phyloP scores from a whole-genome alignment of 2,329 filamentous ascomycete genomes.

The Fusarium anguioides region DNA sequence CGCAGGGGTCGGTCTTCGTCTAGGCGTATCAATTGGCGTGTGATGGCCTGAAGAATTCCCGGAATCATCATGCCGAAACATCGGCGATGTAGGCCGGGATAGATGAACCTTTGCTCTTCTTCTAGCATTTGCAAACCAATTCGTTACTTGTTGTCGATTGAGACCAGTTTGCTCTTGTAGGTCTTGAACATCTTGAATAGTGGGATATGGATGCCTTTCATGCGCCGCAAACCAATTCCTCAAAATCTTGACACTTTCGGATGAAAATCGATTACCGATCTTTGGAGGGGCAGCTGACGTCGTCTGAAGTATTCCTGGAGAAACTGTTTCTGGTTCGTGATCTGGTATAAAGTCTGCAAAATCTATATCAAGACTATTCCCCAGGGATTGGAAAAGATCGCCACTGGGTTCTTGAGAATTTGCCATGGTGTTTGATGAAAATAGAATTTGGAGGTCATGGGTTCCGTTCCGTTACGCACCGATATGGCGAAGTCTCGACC shows the following conservation, averaged over 20 bases:
- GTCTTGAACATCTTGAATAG: slow-evolving; percentile 80
- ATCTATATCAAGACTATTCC: not conserved
- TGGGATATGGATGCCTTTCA: slow-evolving; percentile 82
- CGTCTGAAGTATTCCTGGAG: slow-evolving; percentile 22
- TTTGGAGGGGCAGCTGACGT: slow-evolving; percentile 28
- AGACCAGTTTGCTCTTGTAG: slow-evolving; percentile 80
- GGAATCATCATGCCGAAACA: slow-evolving; percentile 34
- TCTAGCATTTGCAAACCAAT: slow-evolving; percentile 89
- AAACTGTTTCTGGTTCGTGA: slow-evolving; percentile 13
- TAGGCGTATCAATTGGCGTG: slow-evolving; percentile 67
- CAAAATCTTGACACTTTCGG: slow-evolving; percentile 59
- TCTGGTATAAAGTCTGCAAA: slow-evolving; percentile 1
- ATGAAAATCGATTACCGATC: slow-evolving; percentile 32
- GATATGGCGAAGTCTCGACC: slow-evolving; percentile 32
- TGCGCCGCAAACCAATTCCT: slow-evolving; percentile 84
- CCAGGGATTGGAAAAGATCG: not conserved
- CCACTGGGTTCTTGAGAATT: slow-evolving; percentile 1
- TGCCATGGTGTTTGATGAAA: slow-evolving; percentile 11
- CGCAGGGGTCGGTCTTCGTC: slow-evolving; percentile 52
- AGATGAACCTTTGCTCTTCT: slow-evolving; percentile 74
- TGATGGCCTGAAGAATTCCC: slow-evolving; percentile 22
- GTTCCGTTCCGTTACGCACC: not conserved
- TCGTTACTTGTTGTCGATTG: slow-evolving; percentile 81
- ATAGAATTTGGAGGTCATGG: slow-evolving; percentile 21
- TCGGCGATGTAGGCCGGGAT: slow-evolving; percentile 45